phyloP scores from a whole-genome alignment of 352 stramenopile species.

The Paralagenidium karlingii region DNA sequence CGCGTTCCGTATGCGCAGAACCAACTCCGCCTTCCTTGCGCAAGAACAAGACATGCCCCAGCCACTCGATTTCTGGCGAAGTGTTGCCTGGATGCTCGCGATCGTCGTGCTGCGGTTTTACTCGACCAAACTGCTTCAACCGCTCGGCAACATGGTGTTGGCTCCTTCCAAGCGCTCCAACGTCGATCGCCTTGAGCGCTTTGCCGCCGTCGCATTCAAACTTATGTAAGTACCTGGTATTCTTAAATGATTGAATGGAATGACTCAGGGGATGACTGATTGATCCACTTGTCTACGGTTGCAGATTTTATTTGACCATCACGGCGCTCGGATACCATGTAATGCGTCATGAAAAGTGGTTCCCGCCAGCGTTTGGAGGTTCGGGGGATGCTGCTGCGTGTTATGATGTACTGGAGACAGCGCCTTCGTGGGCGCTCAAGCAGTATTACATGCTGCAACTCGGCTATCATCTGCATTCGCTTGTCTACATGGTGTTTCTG shows the following conservation, averaged over 20 bases:
- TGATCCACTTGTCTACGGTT: not conserved
- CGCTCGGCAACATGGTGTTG: constrained; percentile 11
- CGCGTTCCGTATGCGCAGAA: constrained; percentile 17
- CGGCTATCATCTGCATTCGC: constrained; percentile 37
- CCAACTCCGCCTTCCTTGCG: constrained; percentile 13
- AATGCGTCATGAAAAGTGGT: constrained; percentile 30
- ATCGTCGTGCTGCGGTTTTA: constrained; percentile 17
- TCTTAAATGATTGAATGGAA: too few relatives aligned
- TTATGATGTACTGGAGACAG: constrained; percentile 15
- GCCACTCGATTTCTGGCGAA: constrained; percentile 12
- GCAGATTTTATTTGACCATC: constrained; percentile 40
- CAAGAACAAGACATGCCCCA: constrained; percentile 13
- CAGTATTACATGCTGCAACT: constrained; percentile 42
- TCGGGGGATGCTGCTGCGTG: constrained; percentile 15
- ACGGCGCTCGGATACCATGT: constrained; percentile 20
- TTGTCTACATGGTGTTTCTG: constrained; percentile 38
- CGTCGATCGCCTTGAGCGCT: constrained; percentile 18
- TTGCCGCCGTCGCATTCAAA: constrained; percentile 24
- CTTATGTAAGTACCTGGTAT: constrained; percentile 11
- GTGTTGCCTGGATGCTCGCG: constrained; percentile 11
- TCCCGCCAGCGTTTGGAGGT: constrained; percentile 21
- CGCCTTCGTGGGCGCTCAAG: constrained; percentile 20
- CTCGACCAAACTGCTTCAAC: constrained; percentile 12
- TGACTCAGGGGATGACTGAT: too few relatives aligned
- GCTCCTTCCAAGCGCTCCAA: constrained; percentile 12